Evolutionary conservation across 148 eudicot genomes (phyloP).

Genomic region (Cornus suecica): DNA sequence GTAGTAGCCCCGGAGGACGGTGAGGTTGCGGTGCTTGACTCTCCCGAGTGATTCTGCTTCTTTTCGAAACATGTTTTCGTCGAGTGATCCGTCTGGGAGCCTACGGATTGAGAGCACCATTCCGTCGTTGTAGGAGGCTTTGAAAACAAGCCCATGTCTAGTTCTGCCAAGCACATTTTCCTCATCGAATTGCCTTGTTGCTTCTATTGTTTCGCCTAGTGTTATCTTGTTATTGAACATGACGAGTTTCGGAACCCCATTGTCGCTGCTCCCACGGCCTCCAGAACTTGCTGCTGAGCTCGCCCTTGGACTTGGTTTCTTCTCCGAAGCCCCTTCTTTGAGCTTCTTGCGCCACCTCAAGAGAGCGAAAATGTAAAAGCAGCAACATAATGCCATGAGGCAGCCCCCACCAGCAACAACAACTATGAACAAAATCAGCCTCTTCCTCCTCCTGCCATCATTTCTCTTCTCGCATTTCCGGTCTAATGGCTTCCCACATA

Average conservation of each 20-base stretch:
- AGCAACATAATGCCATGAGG: slow-evolving; percentile 43
- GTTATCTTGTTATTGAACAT: slow-evolving; percentile 66
- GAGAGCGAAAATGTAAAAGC: slow-evolving; percentile 40
- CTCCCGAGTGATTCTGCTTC: slow-evolving; percentile 63
- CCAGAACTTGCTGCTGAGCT: slow-evolving; percentile 37
- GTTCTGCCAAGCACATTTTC: slow-evolving; percentile 62
- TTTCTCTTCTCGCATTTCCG: slow-evolving; percentile 30
- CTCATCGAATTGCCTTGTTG: slow-evolving; percentile 67
- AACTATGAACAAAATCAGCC: slow-evolving; percentile 32
- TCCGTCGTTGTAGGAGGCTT: slow-evolving; percentile 55
- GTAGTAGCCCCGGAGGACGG: slow-evolving; percentile 63
- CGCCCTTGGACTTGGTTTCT: slow-evolving; percentile 49
- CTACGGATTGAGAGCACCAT: slow-evolving; percentile 57
- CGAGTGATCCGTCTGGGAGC: slow-evolving; percentile 38
- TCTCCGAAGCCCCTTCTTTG: slow-evolving; percentile 34
- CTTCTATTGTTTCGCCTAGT: slow-evolving; percentile 56
- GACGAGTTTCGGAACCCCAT: slow-evolving; percentile 49
- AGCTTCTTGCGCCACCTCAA: slow-evolving; percentile 50
- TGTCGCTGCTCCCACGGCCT: slow-evolving; percentile 43
- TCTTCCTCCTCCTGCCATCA: slow-evolving; percentile 26
- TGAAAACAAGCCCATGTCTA: slow-evolving; percentile 50
- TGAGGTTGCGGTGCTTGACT: slow-evolving; percentile 56
- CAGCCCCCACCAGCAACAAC: slow-evolving; percentile 32
- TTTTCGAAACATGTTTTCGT: slow-evolving; percentile 40
- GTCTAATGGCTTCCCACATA: slow-evolving; percentile 51